Base-by-base conservation (phyloP, 225 moss, liverwort and hornwort species). In the Pseudisothecium myosuroides region DNA sequence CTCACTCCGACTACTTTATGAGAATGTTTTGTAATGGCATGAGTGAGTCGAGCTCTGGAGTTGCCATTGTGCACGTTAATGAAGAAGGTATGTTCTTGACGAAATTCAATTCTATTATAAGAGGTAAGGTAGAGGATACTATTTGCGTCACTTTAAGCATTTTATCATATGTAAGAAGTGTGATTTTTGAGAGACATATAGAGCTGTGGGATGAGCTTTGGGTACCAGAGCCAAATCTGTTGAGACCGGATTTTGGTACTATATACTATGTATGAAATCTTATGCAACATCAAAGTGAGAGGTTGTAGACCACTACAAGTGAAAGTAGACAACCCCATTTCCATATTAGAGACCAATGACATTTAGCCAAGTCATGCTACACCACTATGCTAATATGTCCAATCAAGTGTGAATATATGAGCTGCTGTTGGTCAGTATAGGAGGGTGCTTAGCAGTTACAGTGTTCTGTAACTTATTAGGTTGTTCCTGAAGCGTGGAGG, bases 1-100 rank as follows among this genome's bases (percentile, higher is more conserved):
- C 96, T 54, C 95, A 97, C 75, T 97, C 96, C 17, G 93, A 96
- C 82, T 97, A 97, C 83, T 97, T 96, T 81, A 94, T 95, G 95
- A 92, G 91, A 47, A 95, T 96, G 87, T 96, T 97, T 77, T 96
- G 94, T 32, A 97, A 96, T 89, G 97, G 97, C 68, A 96, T 97
- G 96, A 94, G 95, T 90, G 97, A 97, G 90, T 97, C 96, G 78
- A 97, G 91, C 88, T 94, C 91, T 82, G 92, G 90, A 61, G 83
- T 92, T 91, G 97, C 94, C 63, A 81, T 90, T 41, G 93, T 97
- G 87, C 94, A 93, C 49, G 95, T 97, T 56, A 92, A 86, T 61
- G 95, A 94, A 83, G 92, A 94, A 93, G 97, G 97, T 97, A 89
- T 34, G 22, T 43, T 31, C 49, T 87, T 81, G 56, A 39, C 77